These are phyloP conservation scores for Nitzschia sp. DNA, from an alignment of 108 stramenopile species.

Conservation along the genomic window DNA sequence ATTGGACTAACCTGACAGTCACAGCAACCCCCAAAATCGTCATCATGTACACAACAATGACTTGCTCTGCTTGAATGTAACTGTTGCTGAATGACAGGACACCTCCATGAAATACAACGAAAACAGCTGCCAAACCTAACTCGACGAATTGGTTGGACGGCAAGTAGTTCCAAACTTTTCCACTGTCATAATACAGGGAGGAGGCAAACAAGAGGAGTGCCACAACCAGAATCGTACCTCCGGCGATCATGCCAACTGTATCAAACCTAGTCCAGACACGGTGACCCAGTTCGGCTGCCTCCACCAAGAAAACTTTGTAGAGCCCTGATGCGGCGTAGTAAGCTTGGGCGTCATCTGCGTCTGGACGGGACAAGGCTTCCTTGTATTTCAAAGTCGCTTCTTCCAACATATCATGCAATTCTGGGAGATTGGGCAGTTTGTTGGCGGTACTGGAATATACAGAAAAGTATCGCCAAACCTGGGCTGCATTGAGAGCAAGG, in stretches of 20 bases:
- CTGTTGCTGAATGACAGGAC: conserved; percentile 78
- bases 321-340: conserved; percentile 66
- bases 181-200: conserved; percentile 3
- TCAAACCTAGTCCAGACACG: conserved; percentile 87
- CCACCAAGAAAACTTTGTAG: conserved; percentile 71
- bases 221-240: conserved; percentile 50
- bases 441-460: conserved; percentile 69
- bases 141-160: conserved; percentile 40
- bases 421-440: conserved; percentile 57
- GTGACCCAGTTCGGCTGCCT: conserved; percentile 75
- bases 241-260: conserved; percentile 68
- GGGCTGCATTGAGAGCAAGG: conserved; percentile 84
- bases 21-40: conserved; percentile 51
- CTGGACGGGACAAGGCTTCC: conserved; percentile 45
- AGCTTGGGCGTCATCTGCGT: conserved; percentile 48
- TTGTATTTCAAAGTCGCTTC: conserved; percentile 56
- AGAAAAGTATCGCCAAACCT: conserved; percentile 79
- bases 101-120: conserved; percentile 65
- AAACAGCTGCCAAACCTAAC: conserved; percentile 32
- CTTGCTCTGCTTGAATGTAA: conserved; percentile 71
- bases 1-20: conserved; percentile 22
- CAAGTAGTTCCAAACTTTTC: neutral
- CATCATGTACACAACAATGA: conserved; percentile 64
- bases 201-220: conserved; percentile 34
- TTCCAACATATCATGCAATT: conserved; percentile 56